A percentile compares a stretch with the other conserved stretches of the same genome.
Evolutionary conservation across 2,329 filamentous ascomycete species (phyloP).

Genomic region (Aspergillus sp.): DNA sequence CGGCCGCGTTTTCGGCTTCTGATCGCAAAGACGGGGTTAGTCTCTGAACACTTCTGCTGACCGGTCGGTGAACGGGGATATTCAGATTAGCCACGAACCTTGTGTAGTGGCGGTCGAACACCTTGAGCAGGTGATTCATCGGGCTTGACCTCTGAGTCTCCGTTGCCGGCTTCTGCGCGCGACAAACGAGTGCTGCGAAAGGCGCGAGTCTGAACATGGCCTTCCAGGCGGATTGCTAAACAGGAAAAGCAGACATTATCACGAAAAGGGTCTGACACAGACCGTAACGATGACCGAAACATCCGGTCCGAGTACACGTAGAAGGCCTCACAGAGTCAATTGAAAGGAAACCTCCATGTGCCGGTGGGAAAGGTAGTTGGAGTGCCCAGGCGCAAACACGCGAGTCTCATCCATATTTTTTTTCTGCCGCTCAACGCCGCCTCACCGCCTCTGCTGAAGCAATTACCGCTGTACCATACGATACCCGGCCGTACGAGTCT

Average conservation of each 20-base stretch:
- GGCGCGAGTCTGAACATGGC: constrained; percentile 24
- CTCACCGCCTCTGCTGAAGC: background rate
- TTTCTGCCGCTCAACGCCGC: constrained; percentile 8
- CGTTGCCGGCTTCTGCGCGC: constrained; percentile 5
- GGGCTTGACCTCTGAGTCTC: background rate
- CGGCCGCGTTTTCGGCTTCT: background rate
- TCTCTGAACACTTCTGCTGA: background rate
- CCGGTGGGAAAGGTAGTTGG: background rate
- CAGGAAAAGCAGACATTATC: constrained; percentile 39
- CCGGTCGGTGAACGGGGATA: too few species aligned
- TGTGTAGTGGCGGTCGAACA: background rate
- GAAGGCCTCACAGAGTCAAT: background rate
- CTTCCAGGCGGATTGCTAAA: constrained; percentile 25
- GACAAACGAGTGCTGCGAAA: constrained; percentile 25
- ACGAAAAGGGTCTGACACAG: constrained; percentile 35
- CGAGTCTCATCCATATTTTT: constrained; percentile 10
- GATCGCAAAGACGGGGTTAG: background rate
- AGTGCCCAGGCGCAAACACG: background rate
- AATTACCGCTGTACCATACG: background rate
- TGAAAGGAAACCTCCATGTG: background rate
- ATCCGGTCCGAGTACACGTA: constrained; percentile 26
- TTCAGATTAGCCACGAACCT: constrained; percentile 7
- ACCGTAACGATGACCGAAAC: constrained; percentile 39
- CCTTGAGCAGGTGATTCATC: background rate
- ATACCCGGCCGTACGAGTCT: background rate